Evolutionary conservation across 495 filamentous ascomycete species (phyloP).

Genomic region (Neurospora africana): DNA sequence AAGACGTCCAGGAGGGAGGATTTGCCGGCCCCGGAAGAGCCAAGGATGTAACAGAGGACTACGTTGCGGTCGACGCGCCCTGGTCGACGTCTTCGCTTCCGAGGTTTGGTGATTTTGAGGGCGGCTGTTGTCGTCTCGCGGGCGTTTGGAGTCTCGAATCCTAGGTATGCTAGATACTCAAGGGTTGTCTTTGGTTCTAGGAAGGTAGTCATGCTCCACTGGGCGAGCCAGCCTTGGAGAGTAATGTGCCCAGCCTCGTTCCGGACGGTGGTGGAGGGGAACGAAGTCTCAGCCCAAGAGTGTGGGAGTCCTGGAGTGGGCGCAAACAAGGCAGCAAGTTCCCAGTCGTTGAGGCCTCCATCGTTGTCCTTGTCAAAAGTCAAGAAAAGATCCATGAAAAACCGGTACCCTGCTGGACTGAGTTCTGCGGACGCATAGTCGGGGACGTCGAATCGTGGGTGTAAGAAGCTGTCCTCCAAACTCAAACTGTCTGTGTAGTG

Average conservation of each 20-base stretch:
- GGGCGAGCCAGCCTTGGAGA: constrained; percentile 92
- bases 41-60: constrained; percentile 90
- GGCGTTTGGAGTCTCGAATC: constrained; percentile 61
- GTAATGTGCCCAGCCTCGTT: constrained; percentile 95
- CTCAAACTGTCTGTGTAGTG: constrained; percentile 93
- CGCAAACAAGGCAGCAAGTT: constrained; percentile 78
- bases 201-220: constrained; percentile 99
- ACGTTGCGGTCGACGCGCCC: constrained; percentile 88
- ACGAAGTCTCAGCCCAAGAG: constrained; percentile 75
- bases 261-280: constrained; percentile 86
- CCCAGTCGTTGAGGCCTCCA: constrained; percentile 76
- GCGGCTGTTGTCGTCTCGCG: constrained; percentile 66
- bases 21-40: constrained; percentile 74
- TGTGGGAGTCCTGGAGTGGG: constrained; percentile 82
- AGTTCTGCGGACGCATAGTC: constrained; percentile 85
- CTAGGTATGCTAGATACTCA: constrained; percentile 90
- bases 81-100: constrained; percentile 69
- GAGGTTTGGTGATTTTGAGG: constrained; percentile 81
- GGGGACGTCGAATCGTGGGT: constrained; percentile 88
- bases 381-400: constrained; percentile 94
- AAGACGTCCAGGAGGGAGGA: constrained; percentile 83
- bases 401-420: constrained; percentile 88
- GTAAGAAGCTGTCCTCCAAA: constrained; percentile 81
- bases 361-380: constrained; percentile 96
- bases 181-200: constrained; percentile 88